Evolutionary conservation across 78 protist genomes (phyloP).

Genomic region (Protostelium mycophagum): DNA sequence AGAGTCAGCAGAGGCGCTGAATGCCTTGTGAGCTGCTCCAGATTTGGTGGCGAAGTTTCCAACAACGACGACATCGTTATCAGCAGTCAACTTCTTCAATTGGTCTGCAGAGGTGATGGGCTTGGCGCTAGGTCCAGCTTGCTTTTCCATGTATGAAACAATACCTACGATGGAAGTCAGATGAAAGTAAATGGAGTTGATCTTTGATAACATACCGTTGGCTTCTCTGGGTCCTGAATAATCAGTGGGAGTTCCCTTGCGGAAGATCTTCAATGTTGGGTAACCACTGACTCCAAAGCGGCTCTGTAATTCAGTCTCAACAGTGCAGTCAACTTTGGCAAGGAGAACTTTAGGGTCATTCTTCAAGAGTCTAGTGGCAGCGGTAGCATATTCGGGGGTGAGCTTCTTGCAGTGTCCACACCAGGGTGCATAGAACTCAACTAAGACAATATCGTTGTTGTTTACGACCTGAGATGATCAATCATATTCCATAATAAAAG

Average conservation of each 20-base stretch:
- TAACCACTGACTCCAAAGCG: conserved; percentile 23
- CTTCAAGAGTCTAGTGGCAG: conserved; percentile 57
- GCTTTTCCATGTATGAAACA: conserved; percentile 48
- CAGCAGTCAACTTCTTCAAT: background rate
- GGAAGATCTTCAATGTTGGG: conserved; percentile 64
- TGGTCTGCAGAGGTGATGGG: background rate
- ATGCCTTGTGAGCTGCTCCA: background rate
- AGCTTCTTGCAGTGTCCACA: conserved; percentile 79
- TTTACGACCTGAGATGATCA: conserved; percentile 12
- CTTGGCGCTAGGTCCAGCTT: conserved; percentile 48
- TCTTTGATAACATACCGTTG: background rate
- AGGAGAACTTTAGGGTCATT: conserved; percentile 49
- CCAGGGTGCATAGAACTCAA: conserved; percentile 81
- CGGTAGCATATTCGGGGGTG: conserved; percentile 72
- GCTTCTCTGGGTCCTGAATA: background rate
- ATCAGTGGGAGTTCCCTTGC: conserved; percentile 37
- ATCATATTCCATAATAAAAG: background rate
- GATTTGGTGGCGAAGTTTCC: background rate
- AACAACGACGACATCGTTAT: background rate
- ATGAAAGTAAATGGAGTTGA: too few species aligned
- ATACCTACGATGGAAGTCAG: conserved; percentile 35
- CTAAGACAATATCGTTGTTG: conserved; percentile 53
- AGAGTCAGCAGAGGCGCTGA: background rate
- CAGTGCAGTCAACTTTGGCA: conserved; percentile 74
- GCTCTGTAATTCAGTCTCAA: background rate